Base-by-base conservation (phyloP, 1,139 yeast genomes). In the Blastobotrys indianensis region DNA sequence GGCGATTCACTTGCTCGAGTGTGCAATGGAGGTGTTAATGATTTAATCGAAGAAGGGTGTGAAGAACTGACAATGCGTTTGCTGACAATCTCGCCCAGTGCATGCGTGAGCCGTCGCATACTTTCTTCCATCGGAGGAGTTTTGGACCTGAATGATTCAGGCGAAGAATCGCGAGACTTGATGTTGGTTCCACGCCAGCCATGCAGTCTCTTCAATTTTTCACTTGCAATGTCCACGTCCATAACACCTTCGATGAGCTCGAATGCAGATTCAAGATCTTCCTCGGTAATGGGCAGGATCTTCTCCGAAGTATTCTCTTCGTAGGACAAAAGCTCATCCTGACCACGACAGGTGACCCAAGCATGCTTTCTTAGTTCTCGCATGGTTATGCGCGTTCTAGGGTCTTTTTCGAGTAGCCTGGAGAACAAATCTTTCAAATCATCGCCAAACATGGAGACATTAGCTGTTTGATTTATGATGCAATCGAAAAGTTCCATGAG, bases 331-430 rank as follows among this genome's bases (percentile, higher is more conserved):
- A 69, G 57, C 20, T 48, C 49, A 51, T 70, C 74, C 13, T 59
- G 54, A 20, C 81, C 67, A 23, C 53, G 40, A 34, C 57, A 54
- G 3, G 72, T 70, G 29, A 70, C 69, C 92, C 92, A 84, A 31
- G 74, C 73, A 55, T 82, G 86, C 45, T 69, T 69, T 23, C 82
- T 66, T 31, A 83, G 65, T 36, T 73, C 66, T 34, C 66, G 64
- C 45, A 85, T 83, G 40, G 73, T 67, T 20, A 72, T 72, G 46
- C 94, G 66, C 40, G 73, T 65, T 33, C 63, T 68, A 1, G 86
- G 82, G 51, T 78, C 77, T 60, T 79, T 80, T 54, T 76, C 63
- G 36, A 70, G 59, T 13, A 70, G 49, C 23, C 57, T 45, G 8
- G 33, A 13, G 28, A 70, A 50, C 38, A 69, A 46, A 37, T 66